Evolutionary conservation across 1,139 yeast species (phyloP).

Genomic region (Starmera stellimalicola): DNA sequence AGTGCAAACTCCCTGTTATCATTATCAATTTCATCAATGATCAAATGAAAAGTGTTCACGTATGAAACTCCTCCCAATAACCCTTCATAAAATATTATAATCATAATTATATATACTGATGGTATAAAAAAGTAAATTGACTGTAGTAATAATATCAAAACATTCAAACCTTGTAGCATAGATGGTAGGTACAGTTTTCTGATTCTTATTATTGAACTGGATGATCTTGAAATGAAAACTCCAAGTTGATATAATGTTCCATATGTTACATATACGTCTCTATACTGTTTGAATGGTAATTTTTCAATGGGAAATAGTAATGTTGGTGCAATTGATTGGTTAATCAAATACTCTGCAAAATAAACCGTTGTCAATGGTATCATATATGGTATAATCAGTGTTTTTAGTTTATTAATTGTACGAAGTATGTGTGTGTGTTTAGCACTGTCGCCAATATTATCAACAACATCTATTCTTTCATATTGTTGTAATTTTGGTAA

Average conservation of each 20-base stretch:
- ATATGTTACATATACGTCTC: constrained; percentile 88
- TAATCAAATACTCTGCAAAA: constrained; percentile 77
- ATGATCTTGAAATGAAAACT: constrained; percentile 83
- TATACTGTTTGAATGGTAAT: constrained; percentile 57
- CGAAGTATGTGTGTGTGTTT: constrained; percentile 20
- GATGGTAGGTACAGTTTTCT: constrained; percentile 53
- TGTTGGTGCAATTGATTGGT: constrained; percentile 89
- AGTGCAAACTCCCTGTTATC: constrained; percentile 72
- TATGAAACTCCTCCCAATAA: constrained; percentile 84
- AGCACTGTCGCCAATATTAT: neutral
- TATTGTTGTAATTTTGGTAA: constrained; percentile 11
- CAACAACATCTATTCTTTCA: too few relatives aligned
- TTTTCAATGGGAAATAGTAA: constrained; percentile 63
- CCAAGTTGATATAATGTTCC: constrained; percentile 92
- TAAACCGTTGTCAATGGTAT: constrained; percentile 77
- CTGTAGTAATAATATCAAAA: constrained; percentile 50
- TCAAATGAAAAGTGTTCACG: constrained; percentile 77
- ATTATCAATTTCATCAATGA: constrained; percentile 51
- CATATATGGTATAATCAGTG: constrained; percentile 64
- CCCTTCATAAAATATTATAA: constrained; percentile 74
- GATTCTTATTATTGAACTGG: constrained; percentile 57
- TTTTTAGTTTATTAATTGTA: constrained; percentile 37
- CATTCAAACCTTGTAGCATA: constrained; percentile 57
- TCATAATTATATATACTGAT: constrained; percentile 53
- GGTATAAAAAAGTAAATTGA: constrained; percentile 54